Percentiles rank a stretch among this genome's conserved stretches.
Evolutionary conservation across 352 stramenopile genomes (phyloP).

Genomic region (Pythium brachiatum): DNA sequence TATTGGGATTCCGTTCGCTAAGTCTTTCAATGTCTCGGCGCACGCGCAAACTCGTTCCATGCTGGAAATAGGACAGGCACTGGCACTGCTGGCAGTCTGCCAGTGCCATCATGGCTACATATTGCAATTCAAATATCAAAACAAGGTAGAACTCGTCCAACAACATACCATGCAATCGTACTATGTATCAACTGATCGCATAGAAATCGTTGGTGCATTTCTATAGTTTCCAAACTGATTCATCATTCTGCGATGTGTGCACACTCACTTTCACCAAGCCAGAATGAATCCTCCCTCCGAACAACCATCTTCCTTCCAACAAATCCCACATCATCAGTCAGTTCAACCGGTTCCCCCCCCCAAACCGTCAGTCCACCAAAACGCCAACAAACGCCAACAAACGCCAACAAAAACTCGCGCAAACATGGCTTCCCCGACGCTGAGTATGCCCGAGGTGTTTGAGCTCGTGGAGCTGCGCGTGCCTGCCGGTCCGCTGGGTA

Average conservation of each 20-base stretch:
- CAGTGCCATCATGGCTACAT: too few relatives aligned
- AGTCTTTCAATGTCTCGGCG: too few relatives aligned
- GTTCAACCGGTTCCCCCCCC: slow-evolving; percentile 5
- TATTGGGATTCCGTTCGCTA: too few relatives aligned
- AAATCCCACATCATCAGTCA: neutral
- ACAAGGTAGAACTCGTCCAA: too few relatives aligned
- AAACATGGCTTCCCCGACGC: slow-evolving; percentile 4
- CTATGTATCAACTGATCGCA: too few relatives aligned
- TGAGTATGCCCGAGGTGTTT: slow-evolving; percentile 19
- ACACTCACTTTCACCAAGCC: slow-evolving; percentile 5
- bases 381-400: neutral
- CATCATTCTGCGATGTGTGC: slow-evolving; percentile 17
- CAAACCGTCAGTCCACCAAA: slow-evolving; percentile 3
- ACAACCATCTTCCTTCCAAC: neutral
- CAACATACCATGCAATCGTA: too few relatives aligned
- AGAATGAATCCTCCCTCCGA: slow-evolving; percentile 4
- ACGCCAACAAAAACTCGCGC: neutral
- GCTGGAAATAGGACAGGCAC: too few relatives aligned
- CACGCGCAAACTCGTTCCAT: too few relatives aligned
- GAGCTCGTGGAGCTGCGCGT: slow-evolving; percentile 63
- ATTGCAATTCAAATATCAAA: too few relatives aligned
- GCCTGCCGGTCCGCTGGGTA: slow-evolving; percentile 58
- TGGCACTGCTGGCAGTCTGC: too few relatives aligned
- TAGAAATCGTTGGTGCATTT: neutral
- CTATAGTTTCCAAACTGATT: slow-evolving; percentile 26